phyloP scores from a whole-genome alignment of 768 basidiomycete genomes.

The Lentinus brumalis region DNA sequence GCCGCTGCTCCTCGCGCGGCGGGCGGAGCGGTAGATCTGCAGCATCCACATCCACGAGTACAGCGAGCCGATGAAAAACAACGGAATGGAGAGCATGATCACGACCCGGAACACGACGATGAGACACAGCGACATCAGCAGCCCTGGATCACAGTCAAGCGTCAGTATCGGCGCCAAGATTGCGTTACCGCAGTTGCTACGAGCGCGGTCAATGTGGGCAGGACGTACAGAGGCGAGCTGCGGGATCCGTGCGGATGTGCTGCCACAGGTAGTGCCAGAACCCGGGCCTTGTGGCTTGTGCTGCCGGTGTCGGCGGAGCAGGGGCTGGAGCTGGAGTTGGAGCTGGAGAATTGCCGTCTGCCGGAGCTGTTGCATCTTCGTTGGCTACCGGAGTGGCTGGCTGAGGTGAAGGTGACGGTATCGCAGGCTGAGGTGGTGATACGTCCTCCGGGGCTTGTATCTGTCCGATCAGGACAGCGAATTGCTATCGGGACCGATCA shows the following conservation, averaged over 20 bases:
- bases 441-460: conserved; percentile 79
- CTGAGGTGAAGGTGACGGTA: conserved; percentile 8
- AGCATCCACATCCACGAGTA: conserved; percentile 86
- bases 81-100: conserved; percentile 62
- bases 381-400: neutral
- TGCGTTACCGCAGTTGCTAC: neutral
- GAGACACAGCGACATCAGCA: conserved; percentile 66
- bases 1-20: conserved; percentile 70
- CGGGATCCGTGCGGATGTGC: conserved; percentile 67
- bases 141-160: conserved; percentile 44
- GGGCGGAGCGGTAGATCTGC: conserved; percentile 78
- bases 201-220: neutral
- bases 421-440: conserved; percentile 28
- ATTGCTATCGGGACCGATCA: conserved; percentile 60
- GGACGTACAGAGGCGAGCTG: conserved; percentile 68
- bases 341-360: conserved; percentile 6
- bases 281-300: conserved; percentile 21
- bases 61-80: conserved; percentile 64
- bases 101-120: conserved; percentile 76
- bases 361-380: conserved; percentile 8
- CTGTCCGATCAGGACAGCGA: conserved; percentile 75
- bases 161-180: conserved; percentile 8
- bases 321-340: conserved; percentile 9
- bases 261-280: conserved; percentile 55
- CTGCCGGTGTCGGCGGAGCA: conserved; percentile 17